Evolutionary conservation across 2,329 filamentous ascomycete genomes (phyloP).

Genomic region (Keithomyces neogunnii): DNA sequence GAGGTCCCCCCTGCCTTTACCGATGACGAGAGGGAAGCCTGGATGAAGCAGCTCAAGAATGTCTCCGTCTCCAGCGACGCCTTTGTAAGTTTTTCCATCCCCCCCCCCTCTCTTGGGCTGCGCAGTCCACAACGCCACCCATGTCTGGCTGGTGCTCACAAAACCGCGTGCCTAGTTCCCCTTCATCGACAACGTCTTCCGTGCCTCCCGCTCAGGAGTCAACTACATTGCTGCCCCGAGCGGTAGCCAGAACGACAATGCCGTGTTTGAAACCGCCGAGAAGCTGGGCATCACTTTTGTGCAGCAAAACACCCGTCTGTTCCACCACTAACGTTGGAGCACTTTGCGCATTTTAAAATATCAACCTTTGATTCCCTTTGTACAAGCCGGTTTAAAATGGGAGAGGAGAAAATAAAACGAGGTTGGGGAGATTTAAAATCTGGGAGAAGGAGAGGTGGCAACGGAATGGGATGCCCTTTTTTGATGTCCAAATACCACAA

Average conservation of each 20-base stretch:
- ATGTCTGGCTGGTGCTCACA: not conserved
- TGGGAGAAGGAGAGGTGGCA: not conserved
- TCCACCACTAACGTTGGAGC: conserved; percentile 66
- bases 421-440: not conserved
- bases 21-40: conserved; percentile 72
- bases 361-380: not conserved
- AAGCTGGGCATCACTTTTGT: conserved; percentile 90
- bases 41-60: conserved; percentile 71
- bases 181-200: conserved; percentile 96
- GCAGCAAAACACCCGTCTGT: conserved; percentile 86
- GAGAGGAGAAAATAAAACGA: not conserved
- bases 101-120: too few relatives aligned
- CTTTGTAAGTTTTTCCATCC: conserved; percentile 60
- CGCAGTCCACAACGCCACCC: too few relatives aligned
- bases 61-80: conserved; percentile 91
- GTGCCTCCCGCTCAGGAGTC: conserved; percentile 76
- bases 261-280: conserved; percentile 82
- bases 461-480: not conserved
- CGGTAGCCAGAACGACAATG: conserved; percentile 77
- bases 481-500: not conserved
- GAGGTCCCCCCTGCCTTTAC: conserved; percentile 79
- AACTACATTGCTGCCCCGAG: conserved; percentile 94
- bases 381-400: not conserved
- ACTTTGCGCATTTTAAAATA: not conserved
- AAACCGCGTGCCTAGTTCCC: conserved; percentile 58